phyloP scores from a whole-genome alignment of 148 eudicot species.

The Pharnaceum exiguum region DNA sequence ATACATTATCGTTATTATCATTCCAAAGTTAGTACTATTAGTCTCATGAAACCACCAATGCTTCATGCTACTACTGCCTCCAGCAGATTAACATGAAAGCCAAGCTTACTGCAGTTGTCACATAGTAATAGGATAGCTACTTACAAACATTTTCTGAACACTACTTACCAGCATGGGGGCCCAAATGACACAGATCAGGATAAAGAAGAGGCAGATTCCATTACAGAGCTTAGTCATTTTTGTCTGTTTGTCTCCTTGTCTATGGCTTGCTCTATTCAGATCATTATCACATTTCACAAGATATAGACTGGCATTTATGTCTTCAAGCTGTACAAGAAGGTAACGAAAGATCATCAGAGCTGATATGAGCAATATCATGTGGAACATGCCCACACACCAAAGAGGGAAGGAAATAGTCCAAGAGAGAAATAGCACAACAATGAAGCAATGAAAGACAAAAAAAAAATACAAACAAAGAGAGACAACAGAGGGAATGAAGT shows the following conservation, averaged over 20 bases:
- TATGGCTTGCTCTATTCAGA: slow-evolving; percentile 76
- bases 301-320: slow-evolving; percentile 97
- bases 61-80: too few species aligned
- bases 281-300: slow-evolving; percentile 91
- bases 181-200: slow-evolving; percentile 92
- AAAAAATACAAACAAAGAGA: not conserved
- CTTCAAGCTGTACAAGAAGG: slow-evolving; percentile 67
- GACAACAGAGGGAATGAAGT: not conserved
- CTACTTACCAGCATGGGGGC: slow-evolving; percentile 97
- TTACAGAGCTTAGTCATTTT: slow-evolving; percentile 87
- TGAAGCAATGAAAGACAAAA: not conserved
- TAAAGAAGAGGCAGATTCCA: slow-evolving; percentile 91
- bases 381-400: not conserved
- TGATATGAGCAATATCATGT: slow-evolving; percentile 1
- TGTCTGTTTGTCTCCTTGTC: slow-evolving; percentile 87
- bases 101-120: too few species aligned
- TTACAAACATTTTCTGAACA: not conserved
- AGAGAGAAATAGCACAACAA: not conserved
- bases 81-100: too few species aligned
- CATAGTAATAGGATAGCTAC: too few species aligned
- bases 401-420: not conserved
- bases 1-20: too few species aligned
- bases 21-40: too few species aligned
- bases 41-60: too few species aligned
- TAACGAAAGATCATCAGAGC: slow-evolving; percentile 15